phyloP scores from a whole-genome alignment of 352 stramenopile species.

The Globisporangium ultimum region DNA sequence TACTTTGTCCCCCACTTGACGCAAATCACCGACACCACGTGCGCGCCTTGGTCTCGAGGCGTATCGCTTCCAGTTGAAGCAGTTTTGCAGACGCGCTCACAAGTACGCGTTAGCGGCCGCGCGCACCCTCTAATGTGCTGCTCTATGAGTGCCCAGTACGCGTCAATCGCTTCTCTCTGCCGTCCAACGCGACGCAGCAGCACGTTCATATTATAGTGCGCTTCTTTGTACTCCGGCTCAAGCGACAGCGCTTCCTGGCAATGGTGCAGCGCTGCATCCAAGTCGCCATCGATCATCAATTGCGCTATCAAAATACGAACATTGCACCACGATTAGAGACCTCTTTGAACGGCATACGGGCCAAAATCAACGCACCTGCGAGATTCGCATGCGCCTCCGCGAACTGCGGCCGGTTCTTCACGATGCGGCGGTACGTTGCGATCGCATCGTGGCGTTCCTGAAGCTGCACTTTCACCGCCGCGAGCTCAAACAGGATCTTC shows the following conservation, averaged over 20 bases:
- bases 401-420: constrained; percentile 21
- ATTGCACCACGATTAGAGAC: not conserved
- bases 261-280: constrained; percentile 33
- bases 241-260: constrained; percentile 33
- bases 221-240: constrained; percentile 26
- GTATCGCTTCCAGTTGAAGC: constrained; percentile 92
- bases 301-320: constrained; percentile 18
- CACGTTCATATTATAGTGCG: constrained; percentile 65
- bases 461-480: constrained; percentile 14
- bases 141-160: constrained; percentile 62
- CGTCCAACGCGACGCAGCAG: constrained; percentile 43
- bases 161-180: constrained; percentile 38
- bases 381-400: constrained; percentile 55
- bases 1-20: constrained; percentile 89
- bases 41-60: constrained; percentile 27
- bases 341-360: not conserved
- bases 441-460: constrained; percentile 25
- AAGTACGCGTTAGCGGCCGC: constrained; percentile 29
- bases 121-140: constrained; percentile 71
- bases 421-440: constrained; percentile 23
- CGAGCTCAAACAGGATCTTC: constrained; percentile 21
- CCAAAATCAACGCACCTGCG: constrained; percentile 16
- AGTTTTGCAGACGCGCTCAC: constrained; percentile 53
- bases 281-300: constrained; percentile 26
- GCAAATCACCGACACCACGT: constrained; percentile 51